Percentiles rank a stretch among this genome's conserved stretches.
These are phyloP conservation scores for Zalaria sp. DNA, from an alignment of 2,329 filamentous ascomycete genomes.

Conservation along the genomic window DNA sequence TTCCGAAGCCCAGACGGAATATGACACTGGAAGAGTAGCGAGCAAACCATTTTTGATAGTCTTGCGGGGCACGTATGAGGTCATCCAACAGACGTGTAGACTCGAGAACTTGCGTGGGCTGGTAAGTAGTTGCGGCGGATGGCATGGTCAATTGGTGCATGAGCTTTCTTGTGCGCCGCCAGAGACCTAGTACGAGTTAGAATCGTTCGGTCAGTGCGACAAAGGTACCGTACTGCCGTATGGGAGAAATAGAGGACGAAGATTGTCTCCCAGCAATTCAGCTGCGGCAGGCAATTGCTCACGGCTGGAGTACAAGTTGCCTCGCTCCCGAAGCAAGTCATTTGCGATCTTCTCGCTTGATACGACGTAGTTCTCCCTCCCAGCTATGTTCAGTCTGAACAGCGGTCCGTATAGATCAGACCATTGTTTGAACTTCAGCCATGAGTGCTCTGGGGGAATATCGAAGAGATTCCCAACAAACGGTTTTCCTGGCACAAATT, in stretches of 20 bases:
- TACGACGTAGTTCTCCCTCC: constrained; percentile 30
- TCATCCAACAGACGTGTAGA: constrained; percentile 16
- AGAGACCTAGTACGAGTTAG: constrained; percentile 6
- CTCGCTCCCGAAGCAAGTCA: constrained; percentile 29
- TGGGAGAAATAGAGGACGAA: constrained; percentile 17
- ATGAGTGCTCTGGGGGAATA: constrained; percentile 22
- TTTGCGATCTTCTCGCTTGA: constrained; percentile 25
- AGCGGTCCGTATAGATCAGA: constrained; percentile 26
- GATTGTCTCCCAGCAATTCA: constrained; percentile 17
- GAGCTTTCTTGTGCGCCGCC: constrained; percentile 19
- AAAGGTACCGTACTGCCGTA: constrained; percentile 8
- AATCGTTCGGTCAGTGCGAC: background rate
- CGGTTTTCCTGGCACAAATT: constrained; percentile 5
- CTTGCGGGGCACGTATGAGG: constrained; percentile 17
- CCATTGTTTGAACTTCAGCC: constrained; percentile 28
- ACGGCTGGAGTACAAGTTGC: constrained; percentile 31
- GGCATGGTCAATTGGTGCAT: constrained; percentile 19
- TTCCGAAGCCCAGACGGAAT: constrained; percentile 25
- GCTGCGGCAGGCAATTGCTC: constrained; percentile 23
- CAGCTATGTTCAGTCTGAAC: constrained; percentile 30
- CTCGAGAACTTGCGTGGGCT: constrained; percentile 19
- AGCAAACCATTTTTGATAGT: constrained; percentile 25
- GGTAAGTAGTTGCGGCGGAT: constrained; percentile 16
- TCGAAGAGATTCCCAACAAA: constrained; percentile 22
- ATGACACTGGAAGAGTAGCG: constrained; percentile 28